A percentile compares a stretch with the other conserved stretches of the same genome.
Conservation (phyloP, 495 filamentous ascomycete genomes). For the Recurvomyces mirabilis region DNA sequence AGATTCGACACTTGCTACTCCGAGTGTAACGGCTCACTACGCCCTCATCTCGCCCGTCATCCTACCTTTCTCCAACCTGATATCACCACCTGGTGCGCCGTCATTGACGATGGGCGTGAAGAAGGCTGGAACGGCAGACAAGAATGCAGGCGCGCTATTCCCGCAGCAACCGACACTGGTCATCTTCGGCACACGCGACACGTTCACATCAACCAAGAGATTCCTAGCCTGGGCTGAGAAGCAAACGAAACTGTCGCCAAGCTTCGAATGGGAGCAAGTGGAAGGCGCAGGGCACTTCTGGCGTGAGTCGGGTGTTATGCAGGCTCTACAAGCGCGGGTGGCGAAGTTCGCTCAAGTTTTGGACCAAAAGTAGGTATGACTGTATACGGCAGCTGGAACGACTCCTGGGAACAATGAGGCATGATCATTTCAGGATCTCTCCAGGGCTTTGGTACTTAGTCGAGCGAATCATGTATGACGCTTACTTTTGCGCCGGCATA, state of each 20-base stretch:
- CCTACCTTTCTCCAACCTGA: conserved; percentile 48
- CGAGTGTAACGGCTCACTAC: conserved; percentile 34
- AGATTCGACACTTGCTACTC: conserved; percentile 9
- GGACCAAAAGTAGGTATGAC: too few species aligned
- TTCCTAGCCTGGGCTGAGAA: conserved; percentile 58
- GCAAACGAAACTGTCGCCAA: conserved; percentile 31
- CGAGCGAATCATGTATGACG: too few species aligned
- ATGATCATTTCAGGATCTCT: too few species aligned
- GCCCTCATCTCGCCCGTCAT: conserved; percentile 73
- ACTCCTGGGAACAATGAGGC: too few species aligned
- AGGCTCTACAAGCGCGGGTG: conserved; percentile 39
- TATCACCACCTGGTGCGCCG: conserved; percentile 33
- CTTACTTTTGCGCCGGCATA: too few species aligned
- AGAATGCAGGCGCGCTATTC: conserved; percentile 25
- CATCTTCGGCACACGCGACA: conserved; percentile 69
- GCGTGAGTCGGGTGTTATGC: conserved; percentile 52
- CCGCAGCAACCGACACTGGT: conserved; percentile 49
- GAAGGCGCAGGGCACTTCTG: conserved; percentile 74
- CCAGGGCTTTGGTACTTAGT: too few species aligned
- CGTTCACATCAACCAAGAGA: conserved; percentile 59
- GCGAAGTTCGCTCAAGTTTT: too few species aligned
- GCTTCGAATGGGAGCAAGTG: conserved; percentile 46
- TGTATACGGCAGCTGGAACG: too few species aligned
- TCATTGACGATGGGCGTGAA: neutral
- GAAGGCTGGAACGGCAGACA: neutral